A percentile compares a stretch with the other conserved stretches of the same genome.
These are phyloP conservation scores for Fusarium xylarioides DNA, from an alignment of 2,329 filamentous ascomycete genomes.

Conservation along the genomic window DNA sequence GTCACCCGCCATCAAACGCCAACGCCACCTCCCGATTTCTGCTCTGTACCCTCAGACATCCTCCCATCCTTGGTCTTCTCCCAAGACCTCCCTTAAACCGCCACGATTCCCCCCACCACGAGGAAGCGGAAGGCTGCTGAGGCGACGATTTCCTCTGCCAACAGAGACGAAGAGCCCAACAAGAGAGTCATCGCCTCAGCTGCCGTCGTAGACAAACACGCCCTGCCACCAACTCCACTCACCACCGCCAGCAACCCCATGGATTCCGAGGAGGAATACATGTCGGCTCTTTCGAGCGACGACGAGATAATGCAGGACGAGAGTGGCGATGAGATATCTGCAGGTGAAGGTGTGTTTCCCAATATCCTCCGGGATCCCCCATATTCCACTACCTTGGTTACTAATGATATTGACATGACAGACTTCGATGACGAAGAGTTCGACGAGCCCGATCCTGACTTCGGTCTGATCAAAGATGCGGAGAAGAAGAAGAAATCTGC, in stretches of 20 bases:
- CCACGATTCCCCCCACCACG: slow-evolving; percentile 68
- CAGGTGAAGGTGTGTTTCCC: slow-evolving; percentile 56
- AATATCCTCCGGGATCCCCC: not conserved
- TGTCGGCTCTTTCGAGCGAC: slow-evolving; percentile 81
- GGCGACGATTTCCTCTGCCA: slow-evolving; percentile 64
- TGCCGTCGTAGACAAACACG: slow-evolving; percentile 47
- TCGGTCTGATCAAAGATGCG: slow-evolving; percentile 68
- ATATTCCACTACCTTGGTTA: slow-evolving; percentile 5
- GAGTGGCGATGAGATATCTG: slow-evolving; percentile 76
- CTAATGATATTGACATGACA: slow-evolving; percentile 38
- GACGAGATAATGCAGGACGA: slow-evolving; percentile 79
- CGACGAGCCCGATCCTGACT: slow-evolving; percentile 64
- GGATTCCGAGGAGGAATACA: slow-evolving; percentile 96
- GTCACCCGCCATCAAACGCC: slow-evolving; percentile 35
- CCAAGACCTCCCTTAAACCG: slow-evolving; percentile 42
- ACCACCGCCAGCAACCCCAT: slow-evolving; percentile 70
- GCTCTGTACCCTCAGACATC: slow-evolving; percentile 24
- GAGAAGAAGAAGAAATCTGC: slow-evolving; percentile 75
- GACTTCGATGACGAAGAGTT: slow-evolving; percentile 69
- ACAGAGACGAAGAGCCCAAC: slow-evolving; percentile 54
- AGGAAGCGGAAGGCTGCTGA: slow-evolving; percentile 73
- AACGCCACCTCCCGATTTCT: slow-evolving; percentile 32
- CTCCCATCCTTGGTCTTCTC: slow-evolving; percentile 11
- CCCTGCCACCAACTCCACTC: slow-evolving; percentile 66
- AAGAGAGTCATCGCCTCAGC: slow-evolving; percentile 68